Base-by-base conservation (phyloP, 345 rosid species). In the Pistacia integerrima region DNA sequence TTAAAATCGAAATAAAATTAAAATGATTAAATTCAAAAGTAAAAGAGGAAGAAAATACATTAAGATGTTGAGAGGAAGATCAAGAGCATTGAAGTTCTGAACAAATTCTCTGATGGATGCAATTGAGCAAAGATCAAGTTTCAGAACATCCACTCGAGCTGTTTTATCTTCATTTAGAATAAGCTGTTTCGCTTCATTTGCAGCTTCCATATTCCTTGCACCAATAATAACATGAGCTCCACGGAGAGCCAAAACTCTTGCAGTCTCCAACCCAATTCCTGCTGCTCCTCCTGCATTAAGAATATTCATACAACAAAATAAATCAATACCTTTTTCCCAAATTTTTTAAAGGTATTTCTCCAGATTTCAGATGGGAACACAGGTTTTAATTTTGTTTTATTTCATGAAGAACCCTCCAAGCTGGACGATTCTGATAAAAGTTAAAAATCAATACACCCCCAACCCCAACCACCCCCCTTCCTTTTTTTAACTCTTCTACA, bases 191-290 rank as follows among this genome's bases (percentile, higher is more conserved):
- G 98, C 94, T 69, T 88, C 90, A 25, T 82, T 85, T 14, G 91
- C 97, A 71, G 95, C 92, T n/a, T 83, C 84, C 79, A 86, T 11
- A 88, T 92, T 93, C 82, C 98, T 91, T 33, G 92, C 97, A 0
- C 86, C 98, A 5, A 96, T 88, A 3, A 96, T 83, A 8, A 93
- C 95, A 77, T 83, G 98, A 11, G 90, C 99, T 68, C 83, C 82
- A 9, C 87, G 84, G 63, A 83, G 77, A 78, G 90, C 93, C 77
- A 96, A 64, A 11, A 96, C 97, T 86, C 97, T 87, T 75, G 94
- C 88, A 18, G 99, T 89, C 83, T 96, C 99, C 67, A 92, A 76
- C 22, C 99, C 99, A 55, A 96, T 96, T 67, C 98, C 98, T 76
- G 93, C 85, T 17, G 97, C 93, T 63, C 98, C 99, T 74, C 99